Conservation (phyloP, 2,329 filamentous ascomycete species). For the Alternaria brassicae region DNA sequence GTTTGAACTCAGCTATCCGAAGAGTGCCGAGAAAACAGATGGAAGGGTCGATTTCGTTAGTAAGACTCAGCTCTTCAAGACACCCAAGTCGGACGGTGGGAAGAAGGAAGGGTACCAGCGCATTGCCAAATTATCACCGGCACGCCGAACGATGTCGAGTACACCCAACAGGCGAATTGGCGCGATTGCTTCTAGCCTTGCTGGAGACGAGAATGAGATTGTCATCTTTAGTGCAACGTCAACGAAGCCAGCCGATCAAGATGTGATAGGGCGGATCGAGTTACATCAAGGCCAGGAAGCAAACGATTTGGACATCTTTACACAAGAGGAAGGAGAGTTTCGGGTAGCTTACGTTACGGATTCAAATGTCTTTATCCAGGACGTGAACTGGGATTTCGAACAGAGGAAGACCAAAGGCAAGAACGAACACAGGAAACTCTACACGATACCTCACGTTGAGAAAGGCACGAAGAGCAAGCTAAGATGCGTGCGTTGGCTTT, state of each 20-base stretch:
- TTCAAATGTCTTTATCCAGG: conserved; percentile 73
- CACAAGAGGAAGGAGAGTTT: conserved; percentile 68
- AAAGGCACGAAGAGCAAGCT: conserved; percentile 59
- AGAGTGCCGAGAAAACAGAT: conserved; percentile 42
- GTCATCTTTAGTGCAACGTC: conserved; percentile 76
- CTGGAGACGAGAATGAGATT: conserved; percentile 74
- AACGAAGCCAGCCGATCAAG: conserved; percentile 54
- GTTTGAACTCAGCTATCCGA: conserved; percentile 68
- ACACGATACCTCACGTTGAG: conserved; percentile 40
- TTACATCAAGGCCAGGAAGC: conserved; percentile 63
- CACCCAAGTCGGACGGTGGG: conserved; percentile 43
- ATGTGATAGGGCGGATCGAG: conserved; percentile 63
- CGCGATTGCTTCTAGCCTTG: conserved; percentile 79
- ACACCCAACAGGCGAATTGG: conserved; percentile 70
- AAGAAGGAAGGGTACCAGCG: conserved; percentile 68
- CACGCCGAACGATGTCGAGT: conserved; percentile 53
- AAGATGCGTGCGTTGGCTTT: conserved; percentile 64
- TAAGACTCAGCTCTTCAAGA: conserved; percentile 60
- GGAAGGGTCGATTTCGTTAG: conserved; percentile 57
- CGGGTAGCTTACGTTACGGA: conserved; percentile 81
- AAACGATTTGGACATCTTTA: conserved; percentile 73
- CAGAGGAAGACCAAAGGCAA: conserved; percentile 49
- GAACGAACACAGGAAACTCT: conserved; percentile 38
- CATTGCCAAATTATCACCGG: conserved; percentile 64
- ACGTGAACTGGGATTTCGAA: conserved; percentile 60